Evolutionary conservation across 805 yeast species (phyloP).

Genomic region (Lipomyces oligophaga): DNA sequence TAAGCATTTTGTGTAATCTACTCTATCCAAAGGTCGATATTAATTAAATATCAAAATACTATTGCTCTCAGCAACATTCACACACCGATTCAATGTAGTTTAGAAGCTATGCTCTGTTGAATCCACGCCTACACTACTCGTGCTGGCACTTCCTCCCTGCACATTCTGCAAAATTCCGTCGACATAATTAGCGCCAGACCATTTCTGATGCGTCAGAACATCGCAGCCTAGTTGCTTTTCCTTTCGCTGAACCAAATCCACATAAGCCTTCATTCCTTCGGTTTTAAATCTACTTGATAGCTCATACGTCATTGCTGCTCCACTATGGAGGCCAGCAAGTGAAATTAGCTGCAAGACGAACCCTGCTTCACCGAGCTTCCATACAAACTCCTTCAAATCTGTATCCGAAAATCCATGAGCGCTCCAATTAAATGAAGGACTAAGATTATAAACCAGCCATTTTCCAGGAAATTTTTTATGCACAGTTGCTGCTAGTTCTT

Average conservation of each 20-base stretch:
- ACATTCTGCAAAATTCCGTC: constrained; percentile 46
- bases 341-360: constrained; percentile 58
- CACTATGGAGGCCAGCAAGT: constrained; percentile 55
- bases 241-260: constrained; percentile 47
- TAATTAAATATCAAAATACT: too few relatives aligned
- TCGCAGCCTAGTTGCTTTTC: constrained; percentile 49
- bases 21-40: neutral
- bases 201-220: constrained; percentile 55
- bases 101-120: constrained; percentile 23
- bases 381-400: constrained; percentile 48
- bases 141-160: constrained; percentile 39
- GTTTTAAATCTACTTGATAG: constrained; percentile 47
- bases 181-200: constrained; percentile 59
- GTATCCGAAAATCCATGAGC: constrained; percentile 51
- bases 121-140: constrained; percentile 23
- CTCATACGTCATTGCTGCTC: constrained; percentile 50
- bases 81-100: too few relatives aligned
- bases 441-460: constrained; percentile 57
- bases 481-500: constrained; percentile 45
- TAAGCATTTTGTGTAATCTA: too few relatives aligned
- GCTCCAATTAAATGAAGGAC: constrained; percentile 61
- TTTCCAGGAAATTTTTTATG: constrained; percentile 49
- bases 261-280: constrained; percentile 60
- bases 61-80: too few relatives aligned
- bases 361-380: constrained; percentile 54